Base-by-base conservation (phyloP, 31 red algal genomes). In the Odonthalia washingtoniensis region DNA sequence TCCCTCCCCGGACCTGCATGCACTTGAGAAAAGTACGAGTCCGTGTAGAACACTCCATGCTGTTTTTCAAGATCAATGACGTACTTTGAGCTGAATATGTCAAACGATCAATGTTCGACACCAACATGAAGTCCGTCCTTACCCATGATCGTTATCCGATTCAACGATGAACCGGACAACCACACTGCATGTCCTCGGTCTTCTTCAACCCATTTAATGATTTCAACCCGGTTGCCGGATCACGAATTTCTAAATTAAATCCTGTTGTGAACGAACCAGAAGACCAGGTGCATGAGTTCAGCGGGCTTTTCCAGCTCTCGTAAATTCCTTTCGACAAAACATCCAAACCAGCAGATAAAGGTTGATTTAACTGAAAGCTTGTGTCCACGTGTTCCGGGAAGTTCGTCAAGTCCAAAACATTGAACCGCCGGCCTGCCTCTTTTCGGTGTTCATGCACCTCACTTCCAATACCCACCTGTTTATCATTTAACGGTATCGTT, bases 281-380 rank as follows among this genome's bases (percentile, higher is more conserved):
- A 14, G 49, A 57, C 9, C 49, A 9, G 49, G 74, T 64, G 33
- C 85, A 88, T n/a, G 85, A 42, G 35, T 79, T 80, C 24, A 88
- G 44, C 1, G 38, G 41, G 16, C 53, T 74, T 46, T 65, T 33
- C 85, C 85, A 80, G 3, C 79, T 72, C 85, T 88, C 85, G 49
- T 88, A 80, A 41, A 88, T 72, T 45, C 62, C 74, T 0, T 40
- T 24, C 57, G 65, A 57, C 21, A 88, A 1, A 21, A 6, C 14
- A 1, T 9, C 43, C 4, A 31, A 57, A 0, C 27, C 36, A 3
- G 74, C 16, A 1, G 35, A n/a, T 3, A 78, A 3, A 3, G 5
- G 3, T 4, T 44, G 24, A 53, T 80, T 80, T 4, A 88, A 30
- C 9, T 9, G 12, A 57, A 14, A 57, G 12, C 21, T 57, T 9